A percentile compares a stretch with the other conserved stretches of the same genome.
Conservation (phyloP, 306 rosid genomes). For the Crataegus laevigata region DNA sequence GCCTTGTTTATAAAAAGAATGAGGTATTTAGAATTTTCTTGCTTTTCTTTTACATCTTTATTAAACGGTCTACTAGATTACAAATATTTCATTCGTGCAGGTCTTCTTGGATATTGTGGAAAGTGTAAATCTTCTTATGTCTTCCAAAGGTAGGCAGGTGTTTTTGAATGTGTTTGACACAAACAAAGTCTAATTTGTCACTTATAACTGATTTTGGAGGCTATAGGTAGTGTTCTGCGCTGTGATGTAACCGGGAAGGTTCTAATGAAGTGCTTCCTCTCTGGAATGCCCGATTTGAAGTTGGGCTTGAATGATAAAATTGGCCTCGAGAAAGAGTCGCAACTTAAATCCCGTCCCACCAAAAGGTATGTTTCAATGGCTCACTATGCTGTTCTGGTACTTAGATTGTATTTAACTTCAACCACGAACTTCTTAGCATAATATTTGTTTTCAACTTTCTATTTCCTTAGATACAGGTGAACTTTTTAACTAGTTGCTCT, state of each 20-base stretch:
- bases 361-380: conserved; percentile 55
- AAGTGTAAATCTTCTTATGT: conserved; percentile 92
- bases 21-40: conserved; percentile 36
- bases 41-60: conserved; percentile 3
- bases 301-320: conserved; percentile 92
- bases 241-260: conserved; percentile 92
- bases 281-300: conserved; percentile 97
- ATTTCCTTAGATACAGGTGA: background rate
- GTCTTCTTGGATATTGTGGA: conserved; percentile 93
- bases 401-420: background rate
- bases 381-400: background rate
- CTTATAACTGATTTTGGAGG: conserved; percentile 22
- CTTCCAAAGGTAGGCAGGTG: conserved; percentile 68
- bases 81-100: conserved; percentile 30
- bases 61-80: background rate
- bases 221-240: conserved; percentile 74
- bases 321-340: conserved; percentile 97
- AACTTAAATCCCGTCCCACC: conserved; percentile 73
- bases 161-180: conserved; percentile 1
- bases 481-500: background rate
- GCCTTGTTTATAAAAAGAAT: conserved; percentile 82
- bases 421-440: background rate
- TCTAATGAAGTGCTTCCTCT: conserved; percentile 92
- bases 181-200: conserved; percentile 11
- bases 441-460: background rate